Base-by-base conservation (phyloP, 768 basidiomycete genomes). In the Amanita pseudoporphyria region DNA sequence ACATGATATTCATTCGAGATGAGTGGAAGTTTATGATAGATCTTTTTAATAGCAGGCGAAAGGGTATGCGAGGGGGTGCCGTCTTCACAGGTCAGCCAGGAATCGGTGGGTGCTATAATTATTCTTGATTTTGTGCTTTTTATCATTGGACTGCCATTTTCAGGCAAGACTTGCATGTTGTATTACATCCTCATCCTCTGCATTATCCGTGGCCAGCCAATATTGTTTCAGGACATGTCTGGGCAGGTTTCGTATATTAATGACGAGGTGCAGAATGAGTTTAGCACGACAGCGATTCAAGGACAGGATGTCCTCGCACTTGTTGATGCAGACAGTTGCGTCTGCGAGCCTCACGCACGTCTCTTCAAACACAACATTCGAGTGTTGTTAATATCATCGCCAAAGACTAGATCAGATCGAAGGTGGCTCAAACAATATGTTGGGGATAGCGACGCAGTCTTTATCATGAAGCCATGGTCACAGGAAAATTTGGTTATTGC, bases 61-160 rank as follows among this genome's bases (percentile, higher is more conserved):
- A 19, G 13, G 46, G 46, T 26, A 18, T 39, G n/a, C 4, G 2
- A 9, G 46, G 46, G 35, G 36, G 46, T 24, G 46, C 37, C 16
- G 21, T 36, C 36, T 36, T 47, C 35, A 47, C 46, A 36, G 46
- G 46, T 47, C 21, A 13, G 28, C 35, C 46, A 24, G 46, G 46
- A 28, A 47, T 39, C 22, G 46, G 46, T 47, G 46, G 28, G 46
- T 12, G 36, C 46, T 47, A 47, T n/a, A n/a, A n/a, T n/a, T n/a
- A n/a, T n/a, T n/a, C n/a, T n/a, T n/a, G n/a, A n/a, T n/a, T n/a
- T n/a, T n/a, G n/a, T n/a, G n/a, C n/a, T n/a, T n/a, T n/a, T n/a
- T n/a, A n/a, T n/a, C n/a, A n/a, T n/a, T n/a, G n/a, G n/a, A n/a
- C 36, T 37, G 14, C 35, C 31, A 32, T 36, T 26, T 45, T 36